Evolutionary conservation across 2,329 filamentous ascomycete genomes (phyloP), one percentile per base, ranked within the genome.

Genomic region (Colletotrichum ledebouriae): DNA sequence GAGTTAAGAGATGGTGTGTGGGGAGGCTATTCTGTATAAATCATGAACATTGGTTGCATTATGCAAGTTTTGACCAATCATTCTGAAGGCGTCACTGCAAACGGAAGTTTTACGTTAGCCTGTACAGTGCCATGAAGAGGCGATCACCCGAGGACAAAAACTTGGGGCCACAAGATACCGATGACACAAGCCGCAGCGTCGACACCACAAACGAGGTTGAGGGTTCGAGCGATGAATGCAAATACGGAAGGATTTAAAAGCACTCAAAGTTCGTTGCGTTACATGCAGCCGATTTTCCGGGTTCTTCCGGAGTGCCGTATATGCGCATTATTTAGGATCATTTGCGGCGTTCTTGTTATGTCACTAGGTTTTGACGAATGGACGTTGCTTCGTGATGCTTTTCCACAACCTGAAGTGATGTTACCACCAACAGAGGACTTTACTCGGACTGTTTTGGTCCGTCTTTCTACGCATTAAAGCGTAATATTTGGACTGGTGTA

Each of bases 21-120:
- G 47, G 53, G 60, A 59, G 20, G 57, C 15, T 46, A 39, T 41
- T 34, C 37, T 53, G 39, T 53, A 49, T 34, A 59, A 53, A 50
- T 42, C 47, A 15, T 53, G 37, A 44, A 37, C 49, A n/a, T 17
- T 42, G 47, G 20, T 44, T 61, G 47, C 22, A 44, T 61, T 6
- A 13, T n/a, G 46, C 22, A 37, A 34, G 49, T 6, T 53, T n/a
- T 29, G 20, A 17, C 22, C 34, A 39, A 39, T 50, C 7, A 33
- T 59, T 10, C 9, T 49, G 20, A 29, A 33, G 13, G 39, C 46
- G 2, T 39, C 34, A 22, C 57, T 59, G 33, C 34, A 29, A 41
- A 33, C 17, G 56, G 42, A 47, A 25, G 34, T 29, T 39, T 44
- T 9, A 11, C 13, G 15, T 49, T 20, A 22, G 12, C 20, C 57